Base-by-base conservation (phyloP, 108 stramenopile genomes). In the Aurantiochytrium sp. region DNA sequence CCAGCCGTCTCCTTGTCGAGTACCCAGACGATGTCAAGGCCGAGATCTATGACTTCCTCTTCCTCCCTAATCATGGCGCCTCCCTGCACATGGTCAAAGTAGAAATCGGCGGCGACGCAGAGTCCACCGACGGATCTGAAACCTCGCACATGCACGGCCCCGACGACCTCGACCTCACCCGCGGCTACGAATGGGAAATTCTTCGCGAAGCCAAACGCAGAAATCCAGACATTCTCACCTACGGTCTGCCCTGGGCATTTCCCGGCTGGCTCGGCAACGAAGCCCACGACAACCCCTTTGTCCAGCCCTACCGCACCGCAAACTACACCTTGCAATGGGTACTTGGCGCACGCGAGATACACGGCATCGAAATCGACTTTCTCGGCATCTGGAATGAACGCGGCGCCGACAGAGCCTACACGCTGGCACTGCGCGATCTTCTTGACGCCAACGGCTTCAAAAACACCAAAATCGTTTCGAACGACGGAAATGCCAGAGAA, bases 351-450 rank as follows among this genome's bases (percentile, higher is more conserved):
- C 19, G 83, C 5, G 53, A 87, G 12, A 6, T 44, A 14, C 49
- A 87, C 4, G 44, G 47, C 57, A 49, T 87, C 57, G 25, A 87
- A 8, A 87, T 87, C 44, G 83, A 87, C 57, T 87, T 55, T 29
- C 8, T 87, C 23, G 83, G 83, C 47, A 87, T 43, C 83, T 87
- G 83, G 83, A 87, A 87, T 12, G 83, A 87, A 21, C 49, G 83
- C 29, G 42, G 44, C 23, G 42, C 19, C 83, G 14, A n/a, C 35
- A 45, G 10, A 14, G 57, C 19, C 57, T 87, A 87, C 57, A 43
- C 44, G 28, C 21, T 51, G 8, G 21, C 49, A 10, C 83, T 87
- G 47, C 49, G 83, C 14, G 10, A 28, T 49, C 14, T 45, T 10
- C 49, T 87, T 8, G 83, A 87, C 47, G 44, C 53, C 8, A 57